A percentile compares a stretch with the other conserved stretches of the same genome.
Conservation (phyloP, 768 basidiomycete genomes). For the Podaxis sp. region DNA sequence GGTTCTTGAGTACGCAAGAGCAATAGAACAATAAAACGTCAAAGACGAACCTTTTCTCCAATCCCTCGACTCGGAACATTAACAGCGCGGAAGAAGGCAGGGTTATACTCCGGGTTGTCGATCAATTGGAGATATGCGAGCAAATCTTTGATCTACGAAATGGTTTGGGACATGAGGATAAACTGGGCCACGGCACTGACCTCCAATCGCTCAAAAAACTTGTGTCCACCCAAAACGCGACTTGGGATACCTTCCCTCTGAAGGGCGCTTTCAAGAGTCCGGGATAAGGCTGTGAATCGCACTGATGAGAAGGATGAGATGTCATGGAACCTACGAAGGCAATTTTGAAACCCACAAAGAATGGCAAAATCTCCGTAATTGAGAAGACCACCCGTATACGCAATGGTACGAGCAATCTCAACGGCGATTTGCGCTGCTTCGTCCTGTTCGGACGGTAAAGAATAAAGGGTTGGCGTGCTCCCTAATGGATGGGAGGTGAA, state of each 20-base stretch:
- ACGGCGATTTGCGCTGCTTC: slow-evolving; percentile 73
- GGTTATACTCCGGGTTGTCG: slow-evolving; percentile 67
- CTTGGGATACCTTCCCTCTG: slow-evolving; percentile 80
- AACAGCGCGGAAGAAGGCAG: slow-evolving; percentile 70
- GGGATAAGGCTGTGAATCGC: slow-evolving; percentile 78
- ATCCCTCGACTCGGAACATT: slow-evolving; percentile 73
- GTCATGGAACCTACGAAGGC: background rate
- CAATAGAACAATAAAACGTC: background rate
- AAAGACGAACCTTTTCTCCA: slow-evolving; percentile 68
- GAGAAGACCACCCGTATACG: slow-evolving; percentile 69
- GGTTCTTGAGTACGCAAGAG: background rate
- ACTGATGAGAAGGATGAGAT: slow-evolving; percentile 42
- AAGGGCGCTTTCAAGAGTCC: slow-evolving; percentile 71
- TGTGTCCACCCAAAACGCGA: slow-evolving; percentile 74
- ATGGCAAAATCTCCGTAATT: slow-evolving; percentile 78
- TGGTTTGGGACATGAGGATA: background rate
- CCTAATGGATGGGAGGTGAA: slow-evolving; percentile 68
- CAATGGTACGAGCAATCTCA: slow-evolving; percentile 79
- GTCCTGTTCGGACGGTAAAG: slow-evolving; percentile 51
- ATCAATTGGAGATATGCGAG: slow-evolving; percentile 81
- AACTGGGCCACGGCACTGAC: slow-evolving; percentile 31
- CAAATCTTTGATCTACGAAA: slow-evolving; percentile 69
- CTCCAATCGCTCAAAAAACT: slow-evolving; percentile 86
- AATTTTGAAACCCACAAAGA: slow-evolving; percentile 52
- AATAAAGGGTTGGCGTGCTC: slow-evolving; percentile 54